These are phyloP conservation scores for Penicillium sp. DNA, from an alignment of 2,329 filamentous ascomycete species.

Conservation along the genomic window DNA sequence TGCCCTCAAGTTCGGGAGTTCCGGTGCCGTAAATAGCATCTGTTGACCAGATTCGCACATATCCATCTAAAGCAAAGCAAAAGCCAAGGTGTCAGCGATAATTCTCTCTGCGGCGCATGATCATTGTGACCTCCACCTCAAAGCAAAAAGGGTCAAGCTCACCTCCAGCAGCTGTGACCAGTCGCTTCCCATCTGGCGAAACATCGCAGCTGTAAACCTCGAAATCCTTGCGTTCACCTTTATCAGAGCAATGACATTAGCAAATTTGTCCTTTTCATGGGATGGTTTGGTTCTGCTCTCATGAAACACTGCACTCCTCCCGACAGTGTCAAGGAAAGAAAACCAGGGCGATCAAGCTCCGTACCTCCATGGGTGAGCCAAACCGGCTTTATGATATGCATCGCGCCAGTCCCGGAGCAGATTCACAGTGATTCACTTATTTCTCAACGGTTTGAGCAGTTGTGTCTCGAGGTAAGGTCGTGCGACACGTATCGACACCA, in stretches of 20 bases:
- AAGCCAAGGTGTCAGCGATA: slow-evolving; percentile 9
- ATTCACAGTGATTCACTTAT: slow-evolving; percentile 1
- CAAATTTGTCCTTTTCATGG: background rate
- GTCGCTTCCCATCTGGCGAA: slow-evolving; percentile 84
- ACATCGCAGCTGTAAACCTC: slow-evolving; percentile 98
- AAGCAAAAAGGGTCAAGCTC: slow-evolving; percentile 33
- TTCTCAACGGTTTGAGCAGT: background rate
- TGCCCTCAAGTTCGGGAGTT: slow-evolving; percentile 65
- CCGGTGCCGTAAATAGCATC: slow-evolving; percentile 84
- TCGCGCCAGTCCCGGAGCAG: slow-evolving; percentile 36
- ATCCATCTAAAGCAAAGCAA: slow-evolving; percentile 63
- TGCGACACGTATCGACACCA: background rate
- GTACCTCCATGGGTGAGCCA: slow-evolving; percentile 92
- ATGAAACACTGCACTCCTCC: background rate
- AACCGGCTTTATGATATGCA: slow-evolving; percentile 89
- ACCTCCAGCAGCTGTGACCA: slow-evolving; percentile 93
- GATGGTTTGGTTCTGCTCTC: background rate
- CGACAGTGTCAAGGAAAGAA: background rate
- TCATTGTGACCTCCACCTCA: background rate
- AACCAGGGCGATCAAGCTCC: slow-evolving; percentile 3
- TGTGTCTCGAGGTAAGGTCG: background rate
- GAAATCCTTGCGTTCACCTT: slow-evolving; percentile 94
- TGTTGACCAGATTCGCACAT: slow-evolving; percentile 96
- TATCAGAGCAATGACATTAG: slow-evolving; percentile 17
- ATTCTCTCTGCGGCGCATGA: background rate